These are phyloP conservation scores for Dactylorhiza incarnata DNA, from an alignment of 106 monocot genomes.

Conservation along the genomic window DNA sequence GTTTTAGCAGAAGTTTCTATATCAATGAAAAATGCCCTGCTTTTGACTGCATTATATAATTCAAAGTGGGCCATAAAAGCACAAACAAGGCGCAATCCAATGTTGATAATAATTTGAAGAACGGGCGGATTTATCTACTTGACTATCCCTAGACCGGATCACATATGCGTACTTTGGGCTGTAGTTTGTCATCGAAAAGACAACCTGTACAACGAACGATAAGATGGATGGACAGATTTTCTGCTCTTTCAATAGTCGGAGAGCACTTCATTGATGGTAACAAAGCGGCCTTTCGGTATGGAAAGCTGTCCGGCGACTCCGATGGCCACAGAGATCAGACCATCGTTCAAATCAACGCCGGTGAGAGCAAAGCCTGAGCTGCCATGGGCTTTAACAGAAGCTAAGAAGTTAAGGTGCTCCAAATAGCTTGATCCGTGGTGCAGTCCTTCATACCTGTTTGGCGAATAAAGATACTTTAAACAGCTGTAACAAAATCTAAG, in stretches of 20 bases:
- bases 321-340: conserved; percentile 83
- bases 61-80: too few relatives aligned
- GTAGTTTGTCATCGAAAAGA: too few relatives aligned
- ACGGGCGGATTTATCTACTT: too few relatives aligned
- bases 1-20: too few relatives aligned
- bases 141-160: too few relatives aligned
- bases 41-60: too few relatives aligned
- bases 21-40: too few relatives aligned
- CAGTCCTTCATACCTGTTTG: conserved; percentile 70
- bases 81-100: too few relatives aligned
- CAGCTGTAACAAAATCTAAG: not conserved
- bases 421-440: conserved; percentile 95
- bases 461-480: not conserved
- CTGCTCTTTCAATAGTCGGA: conserved; percentile 7
- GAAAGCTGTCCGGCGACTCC: conserved; percentile 94
- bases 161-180: too few relatives aligned
- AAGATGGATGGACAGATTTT: too few relatives aligned
- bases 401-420: conserved; percentile 78
- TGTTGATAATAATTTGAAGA: too few relatives aligned
- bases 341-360: conserved; percentile 56
- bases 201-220: too few relatives aligned
- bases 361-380: conserved; percentile 6
- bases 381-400: conserved; percentile 50
- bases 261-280: conserved; percentile 73
- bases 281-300: conserved; percentile 63